Evolutionary conservation across 148 eudicot genomes (phyloP).

Genomic region (Chenopodium album): DNA sequence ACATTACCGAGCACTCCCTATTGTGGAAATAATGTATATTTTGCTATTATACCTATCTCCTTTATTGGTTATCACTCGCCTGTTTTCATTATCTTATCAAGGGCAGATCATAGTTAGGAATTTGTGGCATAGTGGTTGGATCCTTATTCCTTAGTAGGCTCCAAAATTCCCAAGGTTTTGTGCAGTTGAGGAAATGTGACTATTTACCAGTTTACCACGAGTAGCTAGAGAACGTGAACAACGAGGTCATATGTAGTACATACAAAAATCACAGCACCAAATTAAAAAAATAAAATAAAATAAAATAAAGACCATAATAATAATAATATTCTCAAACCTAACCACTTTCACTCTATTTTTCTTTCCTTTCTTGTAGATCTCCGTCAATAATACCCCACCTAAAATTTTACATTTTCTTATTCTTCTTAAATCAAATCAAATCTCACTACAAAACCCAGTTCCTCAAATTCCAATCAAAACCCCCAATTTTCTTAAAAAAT

Average conservation of each 20-base stretch:
- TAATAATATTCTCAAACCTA: background rate
- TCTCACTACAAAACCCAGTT: background rate
- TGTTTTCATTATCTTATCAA: too few relatives aligned
- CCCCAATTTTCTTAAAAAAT: background rate
- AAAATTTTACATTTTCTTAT: background rate
- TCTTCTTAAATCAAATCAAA: slow-evolving; percentile 2
- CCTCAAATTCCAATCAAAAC: background rate
- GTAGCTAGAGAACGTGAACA: background rate
- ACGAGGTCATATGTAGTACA: background rate
- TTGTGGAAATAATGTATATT: too few relatives aligned
- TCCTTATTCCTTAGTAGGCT: too few relatives aligned
- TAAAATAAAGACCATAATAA: background rate
- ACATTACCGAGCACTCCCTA: too few relatives aligned
- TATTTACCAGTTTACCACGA: too few relatives aligned
- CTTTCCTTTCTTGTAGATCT: background rate
- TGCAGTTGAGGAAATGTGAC: too few relatives aligned
- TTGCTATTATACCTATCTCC: too few relatives aligned
- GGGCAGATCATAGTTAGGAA: too few relatives aligned
- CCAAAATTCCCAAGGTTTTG: too few relatives aligned
- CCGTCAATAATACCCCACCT: background rate
- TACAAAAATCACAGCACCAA: background rate
- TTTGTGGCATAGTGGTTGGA: too few relatives aligned
- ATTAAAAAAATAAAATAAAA: background rate
- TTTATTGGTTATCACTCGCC: too few relatives aligned
- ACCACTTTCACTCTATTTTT: background rate